These are phyloP conservation scores for Tarenaya hassleriana DNA, from an alignment of 345 rosid species.

Conservation along the genomic window DNA sequence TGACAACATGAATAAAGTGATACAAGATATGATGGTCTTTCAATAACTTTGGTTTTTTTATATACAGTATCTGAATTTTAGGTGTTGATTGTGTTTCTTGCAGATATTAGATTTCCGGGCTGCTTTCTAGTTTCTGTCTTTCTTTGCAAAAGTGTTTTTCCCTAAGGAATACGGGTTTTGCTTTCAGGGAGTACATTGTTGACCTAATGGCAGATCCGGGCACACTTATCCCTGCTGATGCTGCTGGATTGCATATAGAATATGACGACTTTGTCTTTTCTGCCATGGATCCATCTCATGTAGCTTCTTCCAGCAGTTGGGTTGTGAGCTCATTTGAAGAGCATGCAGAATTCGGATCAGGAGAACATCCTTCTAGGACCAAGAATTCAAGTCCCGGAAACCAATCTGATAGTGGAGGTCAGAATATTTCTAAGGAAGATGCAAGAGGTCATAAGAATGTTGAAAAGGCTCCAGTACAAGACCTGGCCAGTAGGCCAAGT, in stretches of 20 bases:
- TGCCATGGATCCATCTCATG: slow-evolving; percentile 50
- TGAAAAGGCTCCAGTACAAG: slow-evolving; percentile 28
- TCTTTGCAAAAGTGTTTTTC: background rate
- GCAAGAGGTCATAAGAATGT: slow-evolving; percentile 28
- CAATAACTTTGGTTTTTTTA: too few species aligned
- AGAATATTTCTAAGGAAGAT: slow-evolving; percentile 22
- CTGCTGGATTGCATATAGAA: slow-evolving; percentile 60
- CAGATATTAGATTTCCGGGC: too few species aligned
- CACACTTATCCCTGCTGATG: slow-evolving; percentile 87
- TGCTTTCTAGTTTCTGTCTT: background rate
- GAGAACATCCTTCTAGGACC: slow-evolving; percentile 41
- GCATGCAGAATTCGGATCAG: slow-evolving; percentile 47
- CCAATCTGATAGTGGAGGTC: slow-evolving; percentile 38
- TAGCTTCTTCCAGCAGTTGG: slow-evolving; percentile 65
- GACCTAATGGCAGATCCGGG: slow-evolving; percentile 98
- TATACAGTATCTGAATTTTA: too few species aligned
- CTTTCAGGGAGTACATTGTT: slow-evolving; percentile 86
- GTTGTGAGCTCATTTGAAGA: slow-evolving; percentile 59
- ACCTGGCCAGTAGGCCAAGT: slow-evolving; percentile 39
- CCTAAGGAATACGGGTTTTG: slow-evolving; percentile 8
- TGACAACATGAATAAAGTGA: too few species aligned
- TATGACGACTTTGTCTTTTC: slow-evolving; percentile 55
- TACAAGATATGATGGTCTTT: too few species aligned
- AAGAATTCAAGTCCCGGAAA: slow-evolving; percentile 32
- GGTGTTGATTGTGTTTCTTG: too few species aligned